phyloP scores from a whole-genome alignment of 108 stramenopile species.

The Discostella stelligeroides region DNA sequence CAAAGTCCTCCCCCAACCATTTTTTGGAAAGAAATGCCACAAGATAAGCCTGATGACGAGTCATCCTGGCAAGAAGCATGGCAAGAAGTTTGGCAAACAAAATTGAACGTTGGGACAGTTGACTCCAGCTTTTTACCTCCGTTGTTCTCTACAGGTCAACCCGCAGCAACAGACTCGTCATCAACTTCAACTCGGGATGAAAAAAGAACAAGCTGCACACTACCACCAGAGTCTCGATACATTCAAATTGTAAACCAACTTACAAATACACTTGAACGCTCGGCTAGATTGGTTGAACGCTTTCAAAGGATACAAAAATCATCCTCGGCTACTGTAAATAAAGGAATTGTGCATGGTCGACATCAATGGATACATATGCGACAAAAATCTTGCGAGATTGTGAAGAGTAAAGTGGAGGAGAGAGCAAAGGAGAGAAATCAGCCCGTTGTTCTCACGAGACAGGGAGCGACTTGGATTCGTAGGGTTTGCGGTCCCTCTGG shows the following conservation, averaged over 20 bases:
- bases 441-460: constrained; percentile 40
- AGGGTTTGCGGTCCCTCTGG: constrained; percentile 35
- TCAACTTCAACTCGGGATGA: constrained; percentile 1
- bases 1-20: constrained; percentile 19
- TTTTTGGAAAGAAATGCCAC: not conserved
- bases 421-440: constrained; percentile 43
- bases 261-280: constrained; percentile 15
- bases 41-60: constrained; percentile 7
- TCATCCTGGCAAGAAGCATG: constrained; percentile 47
- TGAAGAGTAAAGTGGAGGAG: constrained; percentile 43
- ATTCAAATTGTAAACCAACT: constrained; percentile 31
- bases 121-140: constrained; percentile 25
- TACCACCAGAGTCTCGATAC: constrained; percentile 45
- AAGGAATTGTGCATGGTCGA: constrained; percentile 16
- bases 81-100: constrained; percentile 37
- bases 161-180: not conserved
- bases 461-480: constrained; percentile 45
- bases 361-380: constrained; percentile 19
- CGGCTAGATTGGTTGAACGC: constrained; percentile 13
- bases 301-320: constrained; percentile 27
- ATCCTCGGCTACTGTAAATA: constrained; percentile 1
- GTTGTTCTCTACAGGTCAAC: constrained; percentile 15
- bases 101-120: constrained; percentile 24
- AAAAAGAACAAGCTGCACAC: constrained; percentile 24
- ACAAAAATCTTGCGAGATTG: constrained; percentile 32